Conservation (phyloP, 2,329 filamentous ascomycete genomes). For the Plectosphaerella plurivora region DNA sequence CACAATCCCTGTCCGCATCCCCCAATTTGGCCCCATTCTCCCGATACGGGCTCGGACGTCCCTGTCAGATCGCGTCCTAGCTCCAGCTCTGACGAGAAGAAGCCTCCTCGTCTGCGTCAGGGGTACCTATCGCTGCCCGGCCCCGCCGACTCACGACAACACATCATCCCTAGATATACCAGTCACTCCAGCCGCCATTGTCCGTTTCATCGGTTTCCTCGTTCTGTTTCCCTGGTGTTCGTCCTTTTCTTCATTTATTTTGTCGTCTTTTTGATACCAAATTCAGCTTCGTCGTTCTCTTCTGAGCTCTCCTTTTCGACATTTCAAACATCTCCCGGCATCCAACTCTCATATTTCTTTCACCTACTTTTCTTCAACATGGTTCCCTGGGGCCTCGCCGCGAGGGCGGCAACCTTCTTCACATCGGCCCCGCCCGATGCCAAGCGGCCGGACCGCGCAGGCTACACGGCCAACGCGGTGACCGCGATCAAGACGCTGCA, state of each 20-base stretch:
- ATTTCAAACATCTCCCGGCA: neutral
- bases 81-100: neutral
- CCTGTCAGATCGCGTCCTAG: neutral
- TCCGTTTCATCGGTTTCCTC: neutral
- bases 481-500: slow-evolving; percentile 43
- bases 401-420: slow-evolving; percentile 9
- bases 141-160: neutral
- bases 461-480: slow-evolving; percentile 27
- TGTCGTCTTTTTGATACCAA: neutral
- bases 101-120: neutral
- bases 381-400: slow-evolving; percentile 11
- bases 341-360: neutral
- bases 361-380: slow-evolving; percentile 3
- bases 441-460: slow-evolving; percentile 5
- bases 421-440: slow-evolving; percentile 10
- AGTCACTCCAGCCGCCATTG: neutral
- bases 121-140: neutral
- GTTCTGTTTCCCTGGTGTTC: neutral
- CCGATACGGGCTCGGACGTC: neutral
- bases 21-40: neutral
- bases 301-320: no score
- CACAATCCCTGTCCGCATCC: no score
- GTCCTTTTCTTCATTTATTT: neutral
- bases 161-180: neutral
- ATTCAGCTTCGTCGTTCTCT: neutral